Evolutionary conservation across 768 basidiomycete genomes (phyloP).

Genomic region (Roridomyces roridus): DNA sequence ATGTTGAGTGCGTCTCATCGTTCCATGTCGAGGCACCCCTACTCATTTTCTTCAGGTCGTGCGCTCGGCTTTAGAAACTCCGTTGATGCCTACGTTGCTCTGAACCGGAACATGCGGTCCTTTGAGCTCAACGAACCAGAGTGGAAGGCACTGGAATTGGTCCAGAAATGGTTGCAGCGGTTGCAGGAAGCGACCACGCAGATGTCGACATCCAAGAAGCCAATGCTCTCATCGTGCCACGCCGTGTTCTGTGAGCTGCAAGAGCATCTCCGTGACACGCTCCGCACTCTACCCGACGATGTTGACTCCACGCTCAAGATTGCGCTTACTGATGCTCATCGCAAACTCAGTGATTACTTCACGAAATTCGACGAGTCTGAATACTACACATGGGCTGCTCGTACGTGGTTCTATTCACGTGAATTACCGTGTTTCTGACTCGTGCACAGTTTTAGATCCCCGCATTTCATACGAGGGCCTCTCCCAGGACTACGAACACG

Average conservation of each 20-base stretch:
- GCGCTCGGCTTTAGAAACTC: slow-evolving; percentile 32
- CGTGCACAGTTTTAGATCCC: not conserved
- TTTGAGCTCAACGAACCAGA: no score
- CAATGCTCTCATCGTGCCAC: slow-evolving; percentile 39
- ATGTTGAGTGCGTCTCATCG: slow-evolving; percentile 1
- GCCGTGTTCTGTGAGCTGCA: slow-evolving; percentile 41
- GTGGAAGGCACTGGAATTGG: slow-evolving; percentile 32
- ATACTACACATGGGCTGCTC: slow-evolving; percentile 1
- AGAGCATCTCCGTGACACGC: slow-evolving; percentile 27
- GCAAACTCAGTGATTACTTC: slow-evolving; percentile 4
- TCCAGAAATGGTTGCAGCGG: slow-evolving; percentile 31
- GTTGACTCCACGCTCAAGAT: not conserved
- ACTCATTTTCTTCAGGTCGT: slow-evolving; percentile 25
- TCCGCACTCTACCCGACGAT: slow-evolving; percentile 1
- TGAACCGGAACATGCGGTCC: slow-evolving; percentile 22
- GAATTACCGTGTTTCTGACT: not conserved
- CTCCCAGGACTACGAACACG: not conserved
- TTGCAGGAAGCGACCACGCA: slow-evolving; percentile 38
- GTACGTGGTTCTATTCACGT: not conserved
- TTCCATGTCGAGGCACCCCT: not conserved
- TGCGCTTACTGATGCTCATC: not conserved
- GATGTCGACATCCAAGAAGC: slow-evolving; percentile 37
- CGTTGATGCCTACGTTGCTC: slow-evolving; percentile 21
- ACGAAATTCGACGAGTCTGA: slow-evolving; percentile 4
- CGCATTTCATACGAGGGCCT: not conserved